Conservation (phyloP, 768 basidiomycete genomes). For the Xanthoconium stramineum region DNA sequence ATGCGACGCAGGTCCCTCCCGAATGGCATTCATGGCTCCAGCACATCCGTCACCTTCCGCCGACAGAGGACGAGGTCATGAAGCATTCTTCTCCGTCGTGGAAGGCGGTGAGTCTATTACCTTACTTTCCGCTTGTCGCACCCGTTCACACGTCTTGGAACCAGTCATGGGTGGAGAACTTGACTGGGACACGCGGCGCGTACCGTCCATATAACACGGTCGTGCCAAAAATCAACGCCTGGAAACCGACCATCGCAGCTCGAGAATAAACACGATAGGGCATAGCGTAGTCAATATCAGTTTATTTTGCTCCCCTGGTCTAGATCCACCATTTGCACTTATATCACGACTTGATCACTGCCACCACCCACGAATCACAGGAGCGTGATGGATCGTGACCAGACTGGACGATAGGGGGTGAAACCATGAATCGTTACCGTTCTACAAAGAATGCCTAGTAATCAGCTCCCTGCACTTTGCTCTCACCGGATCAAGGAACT, state of each 20-base stretch:
- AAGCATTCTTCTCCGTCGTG: conserved; percentile 70
- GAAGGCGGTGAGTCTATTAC: conserved; percentile 64
- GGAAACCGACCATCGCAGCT: conserved; percentile 70
- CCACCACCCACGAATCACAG: too few species aligned
- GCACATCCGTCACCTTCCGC: conserved; percentile 84
- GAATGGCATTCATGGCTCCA: conserved; percentile 97
- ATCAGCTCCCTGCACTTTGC: too few species aligned
- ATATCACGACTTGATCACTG: too few species aligned
- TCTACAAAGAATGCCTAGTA: too few species aligned
- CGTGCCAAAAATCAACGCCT: conserved; percentile 74
- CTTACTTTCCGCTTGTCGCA: background rate
- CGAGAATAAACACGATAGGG: conserved; percentile 35
- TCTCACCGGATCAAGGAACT: too few species aligned
- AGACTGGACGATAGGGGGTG: too few species aligned
- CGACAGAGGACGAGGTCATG: conserved; percentile 70
- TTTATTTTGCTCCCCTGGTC: too few species aligned
- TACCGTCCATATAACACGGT: conserved; percentile 88
- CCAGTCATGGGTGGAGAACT: conserved; percentile 81
- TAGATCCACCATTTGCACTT: too few species aligned
- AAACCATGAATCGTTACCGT: too few species aligned
- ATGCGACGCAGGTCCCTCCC: conserved; percentile 91
- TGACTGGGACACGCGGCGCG: conserved; percentile 91
- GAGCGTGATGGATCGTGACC: too few species aligned
- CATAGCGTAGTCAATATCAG: too few species aligned
- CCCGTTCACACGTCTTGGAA: background rate